Evolutionary conservation across 2,329 filamentous ascomycete species (phyloP), one percentile per base, ranked within the genome.

Genomic region (Fusarium sp.): DNA sequence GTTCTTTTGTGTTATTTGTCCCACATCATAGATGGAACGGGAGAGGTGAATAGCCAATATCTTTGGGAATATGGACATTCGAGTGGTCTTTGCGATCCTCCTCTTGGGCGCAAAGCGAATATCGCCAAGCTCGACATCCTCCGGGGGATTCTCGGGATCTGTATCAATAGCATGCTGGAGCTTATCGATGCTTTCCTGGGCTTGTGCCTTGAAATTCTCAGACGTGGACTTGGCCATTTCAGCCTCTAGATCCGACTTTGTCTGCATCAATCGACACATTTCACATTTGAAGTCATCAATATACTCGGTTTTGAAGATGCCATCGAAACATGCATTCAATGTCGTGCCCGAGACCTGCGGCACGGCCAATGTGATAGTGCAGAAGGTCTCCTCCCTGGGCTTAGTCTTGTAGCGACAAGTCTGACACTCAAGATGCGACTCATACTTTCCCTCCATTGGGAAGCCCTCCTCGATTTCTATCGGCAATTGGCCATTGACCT

Each of bases 271-370:
- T 27, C 94, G 90, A 79, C 96, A 99, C 82, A 91, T 93, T 77
- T 98, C 96, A 83, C 96, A 99, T 75, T 93, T 95, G 85, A 97
- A 99, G 80, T 97, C 96, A 71, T 98, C 95, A 73, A 99, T 98
- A 79, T 94, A 92, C 81, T 99, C 96, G 1, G 94, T 94, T 82
- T 97, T 97, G 74, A 99, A 91, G 81, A 98, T 92, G 44, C 93
- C 93, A 77, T 99, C 96, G 76, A 99, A 96, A 81, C 96, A 99
- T 13, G 91, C 87, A 78, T 92, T 94, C 20, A 99, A 86, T 0
- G 94, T 92, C 1, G 95, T 95, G 4, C 93, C 92, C 55, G 87
- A 90, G 69, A 91, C 89, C 79, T 96, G 93, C 0, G 96, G 96
- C 7, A 99, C 96, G 76, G 94, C 94, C 58, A 99, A 85, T 3